These are phyloP conservation scores for Garcia nutans DNA, from an alignment of 345 rosid species.

Conservation along the genomic window DNA sequence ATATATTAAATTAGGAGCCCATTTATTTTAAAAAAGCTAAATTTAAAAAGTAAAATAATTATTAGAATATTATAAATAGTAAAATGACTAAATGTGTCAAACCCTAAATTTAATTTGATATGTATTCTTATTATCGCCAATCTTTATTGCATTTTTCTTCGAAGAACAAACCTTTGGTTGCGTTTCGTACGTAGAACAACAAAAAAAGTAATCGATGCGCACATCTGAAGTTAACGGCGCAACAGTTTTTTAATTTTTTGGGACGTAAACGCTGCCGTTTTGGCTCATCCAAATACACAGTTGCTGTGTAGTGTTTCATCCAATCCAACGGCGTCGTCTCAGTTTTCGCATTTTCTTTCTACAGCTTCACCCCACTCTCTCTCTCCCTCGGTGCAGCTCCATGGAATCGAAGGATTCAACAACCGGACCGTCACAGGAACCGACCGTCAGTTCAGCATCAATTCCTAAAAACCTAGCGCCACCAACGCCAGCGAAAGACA, in stretches of 20 bases:
- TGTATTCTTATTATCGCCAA: too few relatives aligned
- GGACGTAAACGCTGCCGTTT: neutral
- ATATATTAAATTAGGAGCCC: too few relatives aligned
- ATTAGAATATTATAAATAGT: too few relatives aligned
- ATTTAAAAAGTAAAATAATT: too few relatives aligned
- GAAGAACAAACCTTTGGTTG: neutral
- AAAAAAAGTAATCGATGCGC: neutral
- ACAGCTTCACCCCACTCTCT: neutral
- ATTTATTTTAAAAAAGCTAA: too few relatives aligned
- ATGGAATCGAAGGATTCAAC: conserved; percentile 40
- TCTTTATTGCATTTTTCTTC: too few relatives aligned
- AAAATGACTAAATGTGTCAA: too few relatives aligned
- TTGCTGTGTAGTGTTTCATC: neutral
- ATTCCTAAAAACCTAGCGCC: conserved; percentile 4
- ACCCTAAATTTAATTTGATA: too few relatives aligned
- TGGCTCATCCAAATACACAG: neutral
- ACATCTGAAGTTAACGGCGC: too few relatives aligned
- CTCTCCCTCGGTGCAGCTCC: conserved; percentile 8
- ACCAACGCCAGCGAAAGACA: conserved; percentile 15
- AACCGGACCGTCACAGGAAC: neutral
- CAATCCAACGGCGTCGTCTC: conserved; percentile 11
- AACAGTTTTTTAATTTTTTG: too few relatives aligned
- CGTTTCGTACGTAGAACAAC: conserved; percentile 18
- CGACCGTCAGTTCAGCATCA: neutral
- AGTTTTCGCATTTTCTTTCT: neutral